Evolutionary conservation across 768 basidiomycete species (phyloP).

Genomic region (Mycena albidolilacea): DNA sequence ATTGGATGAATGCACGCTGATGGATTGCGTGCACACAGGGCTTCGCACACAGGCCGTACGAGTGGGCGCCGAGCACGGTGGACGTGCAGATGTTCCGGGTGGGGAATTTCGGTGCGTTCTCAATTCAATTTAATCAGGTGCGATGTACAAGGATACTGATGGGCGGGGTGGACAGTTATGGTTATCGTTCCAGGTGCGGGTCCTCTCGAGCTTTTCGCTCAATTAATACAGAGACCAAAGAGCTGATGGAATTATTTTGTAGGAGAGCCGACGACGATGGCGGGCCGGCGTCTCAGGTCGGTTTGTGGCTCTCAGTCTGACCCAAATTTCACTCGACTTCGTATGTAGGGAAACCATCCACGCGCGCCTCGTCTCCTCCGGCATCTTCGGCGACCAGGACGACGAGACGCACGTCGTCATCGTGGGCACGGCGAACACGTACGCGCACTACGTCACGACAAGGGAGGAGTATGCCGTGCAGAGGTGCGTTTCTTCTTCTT

Average conservation of each 20-base stretch:
- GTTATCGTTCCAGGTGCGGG: constrained; percentile 70
- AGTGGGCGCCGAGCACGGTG: constrained; percentile 82
- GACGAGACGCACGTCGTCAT: constrained; percentile 82
- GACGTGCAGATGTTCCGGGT: constrained; percentile 84
- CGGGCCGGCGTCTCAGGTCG: constrained; percentile 80
- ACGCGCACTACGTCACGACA: constrained; percentile 81
- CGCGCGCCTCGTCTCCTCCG: constrained; percentile 72
- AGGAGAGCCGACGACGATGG: constrained; percentile 88
- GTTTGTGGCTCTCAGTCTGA: constrained; percentile 36
- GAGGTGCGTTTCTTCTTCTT: constrained; percentile 46
- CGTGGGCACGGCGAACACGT: constrained; percentile 86
- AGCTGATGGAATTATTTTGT: no score
- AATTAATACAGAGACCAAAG: no score
- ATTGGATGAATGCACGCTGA: neutral
- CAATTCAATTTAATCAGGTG: neutral
- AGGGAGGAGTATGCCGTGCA: constrained; percentile 82
- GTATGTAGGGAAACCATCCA: constrained; percentile 74
- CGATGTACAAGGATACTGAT: neutral
- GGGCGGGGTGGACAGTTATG: constrained; percentile 62
- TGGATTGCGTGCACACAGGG: constrained; percentile 56
- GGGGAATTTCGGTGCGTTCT: constrained; percentile 69
- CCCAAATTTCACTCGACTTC: neutral
- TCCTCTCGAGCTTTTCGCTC: no score
- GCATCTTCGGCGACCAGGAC: constrained; percentile 74
- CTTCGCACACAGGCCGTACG: constrained; percentile 76